Evolutionary conservation across 352 stramenopile species (phyloP).

Genomic region (Phytophthora quininea): DNA sequence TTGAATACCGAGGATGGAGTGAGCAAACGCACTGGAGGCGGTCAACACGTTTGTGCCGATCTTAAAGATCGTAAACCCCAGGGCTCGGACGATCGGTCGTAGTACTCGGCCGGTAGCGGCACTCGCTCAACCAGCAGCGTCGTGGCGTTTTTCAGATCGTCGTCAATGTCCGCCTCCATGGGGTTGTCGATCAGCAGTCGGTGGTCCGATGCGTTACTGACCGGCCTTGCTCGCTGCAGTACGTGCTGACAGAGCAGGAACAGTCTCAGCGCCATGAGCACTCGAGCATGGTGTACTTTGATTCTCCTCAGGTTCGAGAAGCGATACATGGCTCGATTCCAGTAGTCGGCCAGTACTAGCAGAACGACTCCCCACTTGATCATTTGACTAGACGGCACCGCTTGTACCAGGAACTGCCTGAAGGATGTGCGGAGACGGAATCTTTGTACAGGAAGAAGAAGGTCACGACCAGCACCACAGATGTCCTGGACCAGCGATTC

Average conservation of each 20-base stretch:
- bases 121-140: conserved; percentile 80
- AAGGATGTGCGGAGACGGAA: conserved; percentile 77
- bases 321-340: conserved; percentile 77
- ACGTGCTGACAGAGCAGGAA: conserved; percentile 88
- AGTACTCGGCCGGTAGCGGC: conserved; percentile 82
- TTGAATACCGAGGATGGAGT: conserved; percentile 65
- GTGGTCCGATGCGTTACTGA: conserved; percentile 75
- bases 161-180: conserved; percentile 87
- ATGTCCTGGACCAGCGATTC: conserved; percentile 85
- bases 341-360: conserved; percentile 71
- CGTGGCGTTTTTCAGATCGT: conserved; percentile 88
- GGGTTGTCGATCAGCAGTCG: conserved; percentile 84
- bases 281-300: conserved; percentile 84
- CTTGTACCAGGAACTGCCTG: conserved; percentile 64
- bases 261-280: conserved; percentile 83
- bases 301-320: conserved; percentile 86
- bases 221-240: conserved; percentile 72
- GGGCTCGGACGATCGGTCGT: conserved; percentile 83
- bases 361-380: conserved; percentile 67
- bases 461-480: conserved; percentile 53
- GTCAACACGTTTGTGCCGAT: conserved; percentile 80
- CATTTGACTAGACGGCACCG: conserved; percentile 65
- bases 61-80: conserved; percentile 83
- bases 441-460: conserved; percentile 77
- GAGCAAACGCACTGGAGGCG: conserved; percentile 78